Percentiles rank a stretch among this genome's conserved stretches.
These are phyloP conservation scores for Lecanicillium sp. DNA, from an alignment of 2,329 filamentous ascomycete species.

Conservation along the genomic window DNA sequence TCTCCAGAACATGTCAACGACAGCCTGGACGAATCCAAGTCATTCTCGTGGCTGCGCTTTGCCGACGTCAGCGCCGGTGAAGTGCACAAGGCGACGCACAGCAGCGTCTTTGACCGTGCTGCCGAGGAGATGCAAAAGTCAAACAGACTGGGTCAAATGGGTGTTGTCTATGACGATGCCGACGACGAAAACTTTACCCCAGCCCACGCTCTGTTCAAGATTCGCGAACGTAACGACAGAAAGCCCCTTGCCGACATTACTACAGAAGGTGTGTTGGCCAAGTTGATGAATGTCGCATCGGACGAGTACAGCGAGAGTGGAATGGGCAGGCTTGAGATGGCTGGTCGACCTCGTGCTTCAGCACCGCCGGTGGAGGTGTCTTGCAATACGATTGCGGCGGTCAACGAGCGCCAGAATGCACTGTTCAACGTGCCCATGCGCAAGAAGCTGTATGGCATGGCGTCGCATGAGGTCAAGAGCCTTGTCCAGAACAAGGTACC, in stretches of 20 bases:
- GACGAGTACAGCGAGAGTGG: constrained; percentile 60
- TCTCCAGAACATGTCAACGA: constrained; percentile 67
- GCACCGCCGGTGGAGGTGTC: constrained; percentile 81
- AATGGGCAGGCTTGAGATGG: constrained; percentile 71
- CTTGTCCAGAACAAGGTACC: constrained; percentile 69
- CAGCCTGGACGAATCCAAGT: constrained; percentile 51
- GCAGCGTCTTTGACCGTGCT: constrained; percentile 67
- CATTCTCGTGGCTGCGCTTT: constrained; percentile 89
- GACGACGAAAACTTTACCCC: constrained; percentile 58
- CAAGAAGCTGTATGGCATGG: constrained; percentile 63
- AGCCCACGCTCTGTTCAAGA: constrained; percentile 72
- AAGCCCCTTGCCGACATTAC: constrained; percentile 63
- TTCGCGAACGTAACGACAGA: constrained; percentile 61
- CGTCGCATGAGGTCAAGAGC: constrained; percentile 59
- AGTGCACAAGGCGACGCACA: constrained; percentile 59
- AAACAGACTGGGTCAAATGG: constrained; percentile 58
- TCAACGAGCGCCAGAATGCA: constrained; percentile 60
- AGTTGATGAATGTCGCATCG: constrained; percentile 71
- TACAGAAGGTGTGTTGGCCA: constrained; percentile 62
- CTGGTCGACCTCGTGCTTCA: constrained; percentile 67
- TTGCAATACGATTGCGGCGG: constrained; percentile 59
- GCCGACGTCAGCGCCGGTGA: constrained; percentile 70
- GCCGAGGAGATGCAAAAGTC: constrained; percentile 47
- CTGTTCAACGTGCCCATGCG: constrained; percentile 76
- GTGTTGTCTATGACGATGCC: constrained; percentile 62